These are phyloP conservation scores for Leishmania mexicana DNA, from an alignment of 208 protist species.

Conservation along the genomic window DNA sequence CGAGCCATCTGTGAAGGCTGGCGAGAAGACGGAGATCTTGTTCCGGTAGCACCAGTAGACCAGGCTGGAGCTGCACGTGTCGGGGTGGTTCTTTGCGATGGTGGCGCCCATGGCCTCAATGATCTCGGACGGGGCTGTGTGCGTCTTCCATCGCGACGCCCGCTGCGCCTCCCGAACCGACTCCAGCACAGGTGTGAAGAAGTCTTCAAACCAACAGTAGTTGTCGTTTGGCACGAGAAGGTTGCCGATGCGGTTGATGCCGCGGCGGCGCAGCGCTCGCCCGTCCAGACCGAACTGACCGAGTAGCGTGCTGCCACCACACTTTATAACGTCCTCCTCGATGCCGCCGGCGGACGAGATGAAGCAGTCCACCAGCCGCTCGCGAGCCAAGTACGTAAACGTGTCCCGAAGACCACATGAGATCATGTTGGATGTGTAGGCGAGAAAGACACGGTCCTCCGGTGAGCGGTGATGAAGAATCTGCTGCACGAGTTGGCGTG, in stretches of 20 bases:
- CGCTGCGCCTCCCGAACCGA: constrained; percentile 92
- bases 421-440: constrained; percentile 99
- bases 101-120: constrained; percentile 97
- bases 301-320: constrained; percentile 94
- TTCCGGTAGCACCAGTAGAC: constrained; percentile 99
- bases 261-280: constrained; percentile 79
- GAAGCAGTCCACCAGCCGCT: constrained; percentile 97
- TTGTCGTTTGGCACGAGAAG: constrained; percentile 99
- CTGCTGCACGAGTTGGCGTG: constrained; percentile 61
- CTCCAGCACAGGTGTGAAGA: constrained; percentile 98
- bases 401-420: constrained; percentile 98
- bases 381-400: constrained; percentile 96
- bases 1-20: constrained; percentile 98
- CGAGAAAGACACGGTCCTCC: constrained; percentile 95
- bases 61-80: constrained; percentile 95
- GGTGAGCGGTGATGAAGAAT: constrained; percentile 50
- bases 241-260: constrained; percentile 99
- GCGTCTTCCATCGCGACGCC: constrained; percentile 53
- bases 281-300: constrained; percentile 96
- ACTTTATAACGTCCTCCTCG: constrained; percentile 99
- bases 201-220: constrained; percentile 99
- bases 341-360: constrained; percentile 99
- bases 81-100: constrained; percentile 58
- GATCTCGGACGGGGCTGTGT: constrained; percentile 95
- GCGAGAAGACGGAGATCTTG: constrained; percentile 99